Evolutionary conservation across 2,329 filamentous ascomycete genomes (phyloP).

Genomic region (Chaetomiaceae sp.): DNA sequence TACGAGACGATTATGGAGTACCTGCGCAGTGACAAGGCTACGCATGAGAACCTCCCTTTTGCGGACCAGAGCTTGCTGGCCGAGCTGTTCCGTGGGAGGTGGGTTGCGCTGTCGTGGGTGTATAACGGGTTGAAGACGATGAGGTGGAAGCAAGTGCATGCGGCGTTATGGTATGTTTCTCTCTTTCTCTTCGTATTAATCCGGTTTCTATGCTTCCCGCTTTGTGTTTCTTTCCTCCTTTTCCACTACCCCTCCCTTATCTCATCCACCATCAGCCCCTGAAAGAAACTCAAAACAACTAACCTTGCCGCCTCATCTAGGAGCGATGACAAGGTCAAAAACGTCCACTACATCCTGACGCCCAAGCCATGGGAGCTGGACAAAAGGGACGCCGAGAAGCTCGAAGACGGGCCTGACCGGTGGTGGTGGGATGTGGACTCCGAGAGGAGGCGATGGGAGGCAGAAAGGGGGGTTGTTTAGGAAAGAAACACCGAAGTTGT

Average conservation of each 20-base stretch:
- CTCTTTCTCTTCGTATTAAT: too few relatives aligned
- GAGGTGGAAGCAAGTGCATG: constrained; percentile 49
- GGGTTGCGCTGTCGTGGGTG: constrained; percentile 55
- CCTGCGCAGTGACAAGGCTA: constrained; percentile 25
- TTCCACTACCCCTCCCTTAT: too few relatives aligned
- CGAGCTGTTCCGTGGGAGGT: constrained; percentile 50
- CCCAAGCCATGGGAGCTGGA: constrained; percentile 59
- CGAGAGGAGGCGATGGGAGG: constrained; percentile 41
- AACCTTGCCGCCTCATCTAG: background rate
- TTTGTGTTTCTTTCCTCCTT: too few relatives aligned
- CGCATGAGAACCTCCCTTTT: constrained; percentile 46
- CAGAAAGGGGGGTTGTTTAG: constrained; percentile 27
- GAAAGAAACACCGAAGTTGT: too few relatives aligned
- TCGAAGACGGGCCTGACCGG: constrained; percentile 42
- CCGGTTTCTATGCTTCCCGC: too few relatives aligned
- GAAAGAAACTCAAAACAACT: too few relatives aligned
- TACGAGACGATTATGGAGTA: too few relatives aligned
- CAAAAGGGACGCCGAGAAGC: constrained; percentile 35
- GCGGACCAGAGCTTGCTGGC: constrained; percentile 57
- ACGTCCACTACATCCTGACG: constrained; percentile 57
- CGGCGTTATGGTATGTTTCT: constrained; percentile 27
- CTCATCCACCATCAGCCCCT: too few relatives aligned
- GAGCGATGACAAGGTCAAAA: constrained; percentile 54
- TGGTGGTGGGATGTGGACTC: constrained; percentile 54
- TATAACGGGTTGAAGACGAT: constrained; percentile 63